Base-by-base conservation (phyloP, 1,139 yeast species). In the Schwanniomyces etchellsii region DNA sequence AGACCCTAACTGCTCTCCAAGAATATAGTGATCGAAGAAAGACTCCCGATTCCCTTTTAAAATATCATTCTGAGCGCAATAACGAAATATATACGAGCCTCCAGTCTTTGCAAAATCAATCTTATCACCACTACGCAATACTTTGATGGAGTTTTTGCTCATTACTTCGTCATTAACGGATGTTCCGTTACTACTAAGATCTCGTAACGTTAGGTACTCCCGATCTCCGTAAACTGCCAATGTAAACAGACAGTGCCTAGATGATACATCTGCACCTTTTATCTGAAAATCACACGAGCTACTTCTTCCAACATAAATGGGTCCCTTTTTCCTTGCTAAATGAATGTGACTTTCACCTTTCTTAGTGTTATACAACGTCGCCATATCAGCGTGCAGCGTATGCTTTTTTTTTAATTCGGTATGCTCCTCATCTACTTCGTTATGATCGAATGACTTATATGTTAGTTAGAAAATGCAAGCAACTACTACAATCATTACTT, bases 181-280 rank as follows among this genome's bases (percentile, higher is more conserved):
- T 0, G 84, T 72, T 2, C 91, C 91, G 47, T 81, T 81, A 4
- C 83, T 61, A 40, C 86, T 78, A 28, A 63, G 44, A 48, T 81
- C 89, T 3, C 72, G 63, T 13, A 80, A 45, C 37, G 70, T 69
- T 23, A 77, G 51, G 27, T 71, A 55, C 29, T 67, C 71, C 17
- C 64, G 50, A 14, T 56, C 57, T 7, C 21, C 21, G 13, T 23
- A 23, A 7, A 7, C 7, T 13, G 25, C 13, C 18, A 71, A 48
- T 11, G 67, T 54, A 11, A 81, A 50, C 35, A 69, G 67, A 40
- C 86, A 77, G 48, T 81, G 93, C 27, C 62, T 60, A 0, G 85
- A 76, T 1, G 89, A 81, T 7, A 81, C 78, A 44, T 81, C 89
- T 1, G 64, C 57, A 3, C 79, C 82, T 9, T 47, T 41, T 9